phyloP scores from a whole-genome alignment of 73 alveolate species.

The Paramecium primaurelia region DNA sequence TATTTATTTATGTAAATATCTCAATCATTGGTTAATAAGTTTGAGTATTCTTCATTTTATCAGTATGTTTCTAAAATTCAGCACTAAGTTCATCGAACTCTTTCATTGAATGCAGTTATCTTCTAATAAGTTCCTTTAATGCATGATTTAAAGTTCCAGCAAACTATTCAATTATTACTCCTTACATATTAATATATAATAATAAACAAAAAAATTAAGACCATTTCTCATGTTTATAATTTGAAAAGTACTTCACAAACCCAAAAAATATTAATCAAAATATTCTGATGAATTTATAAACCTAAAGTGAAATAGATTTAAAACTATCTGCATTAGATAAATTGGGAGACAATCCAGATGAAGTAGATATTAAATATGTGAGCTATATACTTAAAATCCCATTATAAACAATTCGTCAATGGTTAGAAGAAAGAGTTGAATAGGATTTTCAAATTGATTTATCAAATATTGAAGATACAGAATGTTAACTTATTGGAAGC shows the following conservation, averaged over 20 bases:
- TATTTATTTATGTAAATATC: neutral
- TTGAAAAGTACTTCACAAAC: too few species aligned
- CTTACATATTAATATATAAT: neutral
- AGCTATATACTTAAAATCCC: neutral
- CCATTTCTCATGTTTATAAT: neutral
- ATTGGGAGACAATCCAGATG: neutral
- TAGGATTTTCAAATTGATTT: neutral
- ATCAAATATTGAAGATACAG: neutral
- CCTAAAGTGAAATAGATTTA: neutral
- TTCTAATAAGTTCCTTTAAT: neutral
- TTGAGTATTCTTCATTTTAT: neutral
- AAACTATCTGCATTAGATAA: neutral
- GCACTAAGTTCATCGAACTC: neutral
- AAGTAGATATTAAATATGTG: neutral
- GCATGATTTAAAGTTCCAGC: neutral
- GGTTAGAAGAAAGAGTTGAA: neutral
- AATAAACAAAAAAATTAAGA: neutral
- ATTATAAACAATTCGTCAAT: neutral
- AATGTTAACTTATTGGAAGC: neutral
- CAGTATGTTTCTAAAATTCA: neutral
- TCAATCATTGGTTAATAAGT: neutral
- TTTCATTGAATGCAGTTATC: neutral
- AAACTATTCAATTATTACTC: neutral
- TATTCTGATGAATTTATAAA: neutral
- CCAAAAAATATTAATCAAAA: neutral